Base-by-base conservation (phyloP, 495 filamentous ascomycete genomes). In the Penicillium lagena region DNA sequence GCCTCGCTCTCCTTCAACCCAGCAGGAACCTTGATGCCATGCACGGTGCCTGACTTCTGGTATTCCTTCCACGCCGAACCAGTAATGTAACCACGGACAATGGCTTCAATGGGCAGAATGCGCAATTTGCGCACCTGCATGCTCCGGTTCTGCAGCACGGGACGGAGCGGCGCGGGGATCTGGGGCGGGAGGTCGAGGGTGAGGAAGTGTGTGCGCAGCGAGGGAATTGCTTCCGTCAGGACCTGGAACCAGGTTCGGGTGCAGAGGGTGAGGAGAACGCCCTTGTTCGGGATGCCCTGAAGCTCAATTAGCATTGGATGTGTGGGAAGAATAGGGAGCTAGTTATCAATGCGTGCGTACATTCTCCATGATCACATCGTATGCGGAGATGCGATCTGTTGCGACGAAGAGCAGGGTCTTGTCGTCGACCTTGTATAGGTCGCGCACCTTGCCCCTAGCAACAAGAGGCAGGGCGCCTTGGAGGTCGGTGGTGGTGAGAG, bases 31-130 rank as follows among this genome's bases (percentile, higher is more conserved):
- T 72, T 64, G 36, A 89, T 83, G 6, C 86, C 87, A 59, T 95
- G 85, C 15, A 97, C 84, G 1, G 91, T 95, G 35, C 86, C 86
- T 29, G 68, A 68, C 41, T 76, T 75, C 55, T 81, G 65, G 59
- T 87, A 87, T 64, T 95, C 90, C 29, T 70, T 74, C 93, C 93
- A 98, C 4, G 89, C 90, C 43, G 84, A 87, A 10, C 93, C 93
- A 7, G 90, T 95, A 63, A 98, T 84, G 66, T 96, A 96, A 43
- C 93, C 91, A 28, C 91, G 83, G 2, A 96, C 90, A 45, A 90
- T 88, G 12, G 85, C 87, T 67, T 97, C 93, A 47, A 97, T 77
- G n/a, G 87, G 88, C 45, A 95, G 83, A 40, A 94, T 77, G 42
- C 82, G 77, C 27, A 88, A 73, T 49, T 80, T 81, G 49, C 83